A percentile compares a stretch with the other conserved stretches of the same genome.
Conservation (phyloP, 805 yeast species). For the Cephaloascus fragrans region DNA sequence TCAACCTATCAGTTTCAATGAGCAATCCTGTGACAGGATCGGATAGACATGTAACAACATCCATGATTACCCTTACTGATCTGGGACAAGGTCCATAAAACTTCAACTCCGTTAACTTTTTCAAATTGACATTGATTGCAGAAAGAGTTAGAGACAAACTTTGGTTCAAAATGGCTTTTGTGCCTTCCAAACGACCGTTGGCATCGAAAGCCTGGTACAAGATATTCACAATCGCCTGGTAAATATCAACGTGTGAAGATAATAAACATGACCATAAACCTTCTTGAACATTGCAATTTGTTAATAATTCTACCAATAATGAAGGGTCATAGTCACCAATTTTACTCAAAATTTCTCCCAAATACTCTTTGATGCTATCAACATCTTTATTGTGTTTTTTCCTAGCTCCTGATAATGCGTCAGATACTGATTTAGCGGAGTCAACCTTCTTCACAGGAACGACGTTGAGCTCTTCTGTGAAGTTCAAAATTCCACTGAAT, state of each 20-base stretch:
- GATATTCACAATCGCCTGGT: conserved; percentile 62
- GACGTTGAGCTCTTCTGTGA: conserved; percentile 1
- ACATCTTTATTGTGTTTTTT: conserved; percentile 15
- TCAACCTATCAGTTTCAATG: conserved; percentile 6
- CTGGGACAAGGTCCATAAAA: conserved; percentile 69
- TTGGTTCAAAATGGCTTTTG: conserved; percentile 40
- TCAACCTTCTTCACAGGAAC: conserved; percentile 14
- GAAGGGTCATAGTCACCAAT: conserved; percentile 27
- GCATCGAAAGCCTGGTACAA: conserved; percentile 72
- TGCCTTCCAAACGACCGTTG: conserved; percentile 69
- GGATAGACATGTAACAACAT: conserved; percentile 50
- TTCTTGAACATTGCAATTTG: conserved; percentile 31
- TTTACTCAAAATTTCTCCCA: conserved; percentile 24
- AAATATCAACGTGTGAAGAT: conserved; percentile 46
- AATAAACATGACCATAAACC: conserved; percentile 72
- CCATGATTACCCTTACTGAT: conserved; percentile 66
- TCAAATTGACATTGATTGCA: conserved; percentile 38
- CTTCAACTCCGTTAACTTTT: conserved; percentile 32
- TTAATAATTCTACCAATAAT: conserved; percentile 26
- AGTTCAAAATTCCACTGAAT: background rate
- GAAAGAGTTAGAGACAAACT: conserved; percentile 34
- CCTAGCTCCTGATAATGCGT: conserved; percentile 8
- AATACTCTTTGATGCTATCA: conserved; percentile 13
- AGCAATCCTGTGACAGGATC: conserved; percentile 60
- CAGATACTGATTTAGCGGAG: conserved; percentile 8